Conservation (phyloP, 441 rosid genomes). For the Croton setiger region DNA sequence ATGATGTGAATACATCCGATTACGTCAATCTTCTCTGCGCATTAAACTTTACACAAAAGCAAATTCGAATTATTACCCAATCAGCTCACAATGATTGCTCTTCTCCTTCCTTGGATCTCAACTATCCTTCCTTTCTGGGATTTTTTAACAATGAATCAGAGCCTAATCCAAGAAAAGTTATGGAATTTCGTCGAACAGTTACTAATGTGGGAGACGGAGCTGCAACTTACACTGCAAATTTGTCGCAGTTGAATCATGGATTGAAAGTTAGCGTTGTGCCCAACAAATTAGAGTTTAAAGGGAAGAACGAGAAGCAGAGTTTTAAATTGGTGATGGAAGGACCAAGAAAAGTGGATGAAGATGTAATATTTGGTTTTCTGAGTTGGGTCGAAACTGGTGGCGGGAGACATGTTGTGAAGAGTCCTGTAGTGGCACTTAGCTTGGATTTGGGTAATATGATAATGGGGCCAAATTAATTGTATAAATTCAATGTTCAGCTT, state of each 20-base stretch:
- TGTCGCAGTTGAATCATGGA: slow-evolving; percentile 29
- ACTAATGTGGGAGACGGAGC: slow-evolving; percentile 59
- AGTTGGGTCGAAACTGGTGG: slow-evolving; percentile 37
- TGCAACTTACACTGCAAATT: slow-evolving; percentile 30
- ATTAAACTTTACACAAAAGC: slow-evolving; percentile 13
- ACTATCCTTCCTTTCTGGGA: slow-evolving; percentile 32
- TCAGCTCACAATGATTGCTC: slow-evolving; percentile 34
- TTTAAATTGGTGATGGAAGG: slow-evolving; percentile 40
- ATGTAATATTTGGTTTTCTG: slow-evolving; percentile 32
- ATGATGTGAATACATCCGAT: slow-evolving; percentile 11
- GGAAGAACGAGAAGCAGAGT: slow-evolving; percentile 35
- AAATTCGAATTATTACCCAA: slow-evolving; percentile 33
- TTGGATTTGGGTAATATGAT: neutral
- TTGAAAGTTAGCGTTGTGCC: slow-evolving; percentile 34
- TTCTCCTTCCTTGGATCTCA: slow-evolving; percentile 24
- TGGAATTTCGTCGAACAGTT: slow-evolving; percentile 46
- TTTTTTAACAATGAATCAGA: slow-evolving; percentile 27
- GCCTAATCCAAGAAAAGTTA: slow-evolving; percentile 25
- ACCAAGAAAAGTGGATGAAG: slow-evolving; percentile 16
- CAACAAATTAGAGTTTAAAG: slow-evolving; percentile 34
- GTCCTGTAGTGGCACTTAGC: slow-evolving; percentile 41
- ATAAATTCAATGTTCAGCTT: no score
- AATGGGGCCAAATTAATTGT: no score
- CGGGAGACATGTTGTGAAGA: slow-evolving; percentile 32
- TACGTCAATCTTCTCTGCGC: slow-evolving; percentile 19